These are phyloP conservation scores for Allium fistulosum DNA, from an alignment of 106 monocot genomes.

Conservation along the genomic window DNA sequence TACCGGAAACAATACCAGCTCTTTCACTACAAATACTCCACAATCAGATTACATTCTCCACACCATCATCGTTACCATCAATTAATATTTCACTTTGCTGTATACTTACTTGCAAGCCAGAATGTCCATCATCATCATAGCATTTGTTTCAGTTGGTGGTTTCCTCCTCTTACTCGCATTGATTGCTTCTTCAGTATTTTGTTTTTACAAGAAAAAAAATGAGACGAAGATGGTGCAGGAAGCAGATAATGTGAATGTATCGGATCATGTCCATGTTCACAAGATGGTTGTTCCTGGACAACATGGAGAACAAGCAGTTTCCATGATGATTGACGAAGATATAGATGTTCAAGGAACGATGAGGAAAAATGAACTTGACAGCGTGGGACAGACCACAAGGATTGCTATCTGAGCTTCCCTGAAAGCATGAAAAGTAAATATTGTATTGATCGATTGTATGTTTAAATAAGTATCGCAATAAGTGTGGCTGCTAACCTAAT, in stretches of 20 bases:
- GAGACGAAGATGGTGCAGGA: conserved; percentile 35
- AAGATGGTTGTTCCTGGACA: conserved; percentile 41
- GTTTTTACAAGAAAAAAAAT: conserved; percentile 57
- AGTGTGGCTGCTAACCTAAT: too few species aligned
- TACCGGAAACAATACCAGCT: too few species aligned
- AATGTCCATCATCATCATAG: conserved; percentile 37
- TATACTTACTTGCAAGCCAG: conserved; percentile 27
- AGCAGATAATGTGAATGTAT: conserved; percentile 21
- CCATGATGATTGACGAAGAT: conserved; percentile 44
- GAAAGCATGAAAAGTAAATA: too few species aligned
- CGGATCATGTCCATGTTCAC: conserved; percentile 45
- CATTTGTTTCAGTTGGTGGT: conserved; percentile 54
- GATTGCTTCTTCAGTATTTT: conserved; percentile 15
- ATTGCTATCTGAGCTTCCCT: too few species aligned
- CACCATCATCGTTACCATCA: conserved; percentile 5
- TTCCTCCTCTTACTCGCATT: conserved; percentile 51
- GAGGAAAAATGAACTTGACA: conserved; percentile 19
- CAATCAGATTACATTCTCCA: not conserved
- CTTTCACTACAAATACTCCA: not conserved
- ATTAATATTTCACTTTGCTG: not conserved
- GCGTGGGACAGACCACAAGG: too few species aligned
- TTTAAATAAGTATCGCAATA: too few species aligned
- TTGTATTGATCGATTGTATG: too few species aligned
- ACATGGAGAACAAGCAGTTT: conserved; percentile 23
- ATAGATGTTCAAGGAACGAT: conserved; percentile 28